Evolutionary conservation across 2,329 filamentous ascomycete species (phyloP), one percentile per base, ranked within the genome.

Genomic region (Fusarium nygamai): DNA sequence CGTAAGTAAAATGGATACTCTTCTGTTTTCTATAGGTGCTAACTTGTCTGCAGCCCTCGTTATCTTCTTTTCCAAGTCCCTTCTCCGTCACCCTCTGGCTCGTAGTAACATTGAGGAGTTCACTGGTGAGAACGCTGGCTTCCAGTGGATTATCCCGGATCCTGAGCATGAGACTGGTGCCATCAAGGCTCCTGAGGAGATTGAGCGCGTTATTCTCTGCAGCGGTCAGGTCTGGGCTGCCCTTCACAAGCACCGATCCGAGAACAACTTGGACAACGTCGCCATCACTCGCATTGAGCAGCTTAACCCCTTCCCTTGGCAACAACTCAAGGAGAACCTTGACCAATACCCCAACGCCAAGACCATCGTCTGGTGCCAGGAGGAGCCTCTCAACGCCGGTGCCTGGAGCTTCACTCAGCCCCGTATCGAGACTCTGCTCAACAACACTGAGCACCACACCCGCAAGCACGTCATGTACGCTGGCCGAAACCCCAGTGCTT

Each of bases 221-320:
- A 91, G 93, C 69, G 96, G 96, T 77, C 96, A 99, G 86, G 96
- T 98, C 67, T 99, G 95, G 85, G 92, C 93, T 58, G 92, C 95
- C 31, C 91, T 99, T 50, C 88, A 93, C 86, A 98, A 98, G 88
- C 91, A 98, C 89, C 95, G 96, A 79, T 91, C 93, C 78, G 90
- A 94, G 73, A 93, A 97, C 82, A 92, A 93, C 75, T 90, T 98
- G 82, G 94, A 95, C 84, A 92, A 98, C 82, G 93, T 96, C 27
- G 96, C 96, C 80, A 92, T 99, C 82, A 98, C 95, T 29, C 95
- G 96, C 82, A 91, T 99, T 77, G 96, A 99, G 87, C 96, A 99
- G 86, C 90, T 99, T 70, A 95, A 99, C 87, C 96, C 96, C 80
- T 99, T 99, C 94, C 96, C 96, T 59, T 99, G 96, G 96, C 92